Evolutionary conservation across 257 asterid species (phyloP), one percentile per base, ranked within the genome.

Genomic region (Solanum chmielewskii): DNA sequence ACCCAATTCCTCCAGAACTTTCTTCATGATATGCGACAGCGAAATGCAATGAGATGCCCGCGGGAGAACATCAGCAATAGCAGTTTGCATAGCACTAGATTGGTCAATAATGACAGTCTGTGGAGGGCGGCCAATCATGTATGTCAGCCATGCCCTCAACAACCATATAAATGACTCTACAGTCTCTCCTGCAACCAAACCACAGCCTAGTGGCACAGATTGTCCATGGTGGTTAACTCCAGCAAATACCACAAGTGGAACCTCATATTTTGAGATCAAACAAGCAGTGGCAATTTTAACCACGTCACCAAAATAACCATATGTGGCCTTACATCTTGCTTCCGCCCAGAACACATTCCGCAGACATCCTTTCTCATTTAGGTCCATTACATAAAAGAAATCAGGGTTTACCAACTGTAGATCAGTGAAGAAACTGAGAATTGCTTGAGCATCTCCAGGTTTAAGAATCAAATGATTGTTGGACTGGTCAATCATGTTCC

Each of bases 311-410:
- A 91, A 92, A 87, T 91, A 91, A 86, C 90, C 75, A 89, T 93
- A 92, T 6, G 91, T 90, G 86, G 92, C 91, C 89, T 93, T 92
- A 68, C 87, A 91, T 83, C 73, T 92, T 35, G 86, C 39, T 5
- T 92, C 94, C 8, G 93, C 94, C 96, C 96, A 94, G 83, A 93
- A 94, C 42, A 90, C 93, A 87, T 93, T 94, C 85, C 93, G 85
- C 59, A 91, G 77, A 66, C 89, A 87, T 35, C 97, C 93, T 75
- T 91, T 92, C 86, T 93, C 95, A 15, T 92, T 93, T 37, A 94
- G 70, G 91, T 94, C 97, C 90, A 92, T 90, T 41, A 87, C 90
- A 68, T 93, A 94, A 86, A 94, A 94, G 91, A 94, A 93, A 88
- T 92, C 88, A 52, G 95, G 90, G 85, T 77, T 70, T 78, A 84